Evolutionary conservation across 2,329 filamentous ascomycete species (phyloP), one percentile per base, ranked within the genome.

Genomic region (Aureobasidium sp.): DNA sequence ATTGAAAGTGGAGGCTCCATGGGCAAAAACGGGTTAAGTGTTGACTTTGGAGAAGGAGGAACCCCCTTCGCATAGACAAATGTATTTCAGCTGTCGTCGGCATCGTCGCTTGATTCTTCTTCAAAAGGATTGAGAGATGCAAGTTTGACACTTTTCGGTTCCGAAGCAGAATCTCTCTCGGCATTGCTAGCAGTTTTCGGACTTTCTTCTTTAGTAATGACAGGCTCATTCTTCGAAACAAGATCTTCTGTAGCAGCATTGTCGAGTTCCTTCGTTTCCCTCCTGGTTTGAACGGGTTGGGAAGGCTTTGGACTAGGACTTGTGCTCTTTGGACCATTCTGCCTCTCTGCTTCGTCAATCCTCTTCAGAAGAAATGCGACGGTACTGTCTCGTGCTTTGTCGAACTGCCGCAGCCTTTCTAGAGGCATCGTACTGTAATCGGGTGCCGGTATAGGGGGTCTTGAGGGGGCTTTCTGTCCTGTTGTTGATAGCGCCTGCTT

Each of bases 361-460:
- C 81, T 73, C 67, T 79, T 80, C 60, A 84, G 67, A 45, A 83
- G 72, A 63, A 80, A 83, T 1, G 75, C 71, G 63, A 83, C 76
- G 0, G 79, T 82, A 8, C 78, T 78, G 71, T 84, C 81, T 51
- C 80, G 72, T 22, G 80, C 81, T 65, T 78, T 81, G 51, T 80
- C 78, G 31, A 80, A 66, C 49, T 71, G 74, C 55, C 66, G 69
- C 47, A 81, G 65, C 2, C 73, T 71, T 44, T 76, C 73, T 39
- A 79, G 62, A 1, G 70, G 65, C 76, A 80, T 75, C 20, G 58
- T 65, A 5, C 65, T 66, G 67, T 82, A 83, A 17, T 79, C 73
- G 17, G 72, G 67, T 17, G 34, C 57, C 15, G 34, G 44, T 27
- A 42, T 25, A 20, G 66, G 59, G 48, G 66, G 71, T 31, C 71